Evolutionary conservation across 257 asterid genomes (phyloP).

Genomic region (Nicotiana tabacum): DNA sequence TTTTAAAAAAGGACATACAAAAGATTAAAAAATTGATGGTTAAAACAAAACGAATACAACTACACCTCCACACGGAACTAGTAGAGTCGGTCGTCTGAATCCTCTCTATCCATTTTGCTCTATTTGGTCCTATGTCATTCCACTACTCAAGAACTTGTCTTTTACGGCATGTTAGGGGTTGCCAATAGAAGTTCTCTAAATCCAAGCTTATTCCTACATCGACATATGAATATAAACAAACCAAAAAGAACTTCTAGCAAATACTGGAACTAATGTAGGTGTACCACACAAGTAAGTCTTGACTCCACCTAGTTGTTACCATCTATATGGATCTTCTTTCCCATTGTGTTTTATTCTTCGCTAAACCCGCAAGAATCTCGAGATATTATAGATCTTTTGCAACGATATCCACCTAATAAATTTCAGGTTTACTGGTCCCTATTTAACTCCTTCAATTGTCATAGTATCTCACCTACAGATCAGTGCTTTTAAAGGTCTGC

Average conservation of each 20-base stretch:
- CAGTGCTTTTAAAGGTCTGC: background rate
- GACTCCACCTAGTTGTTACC: background rate
- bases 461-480: background rate
- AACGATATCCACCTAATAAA: background rate
- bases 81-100: background rate
- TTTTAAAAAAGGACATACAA: background rate
- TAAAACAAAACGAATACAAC: background rate
- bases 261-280: background rate
- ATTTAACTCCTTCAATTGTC: background rate
- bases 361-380: background rate
- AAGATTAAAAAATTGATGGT: background rate
- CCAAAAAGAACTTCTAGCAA: background rate
- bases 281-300: background rate
- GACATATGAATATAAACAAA: background rate
- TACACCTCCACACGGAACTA: background rate
- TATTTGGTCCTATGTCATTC: background rate
- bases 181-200: background rate
- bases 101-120: background rate
- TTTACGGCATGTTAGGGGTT: background rate
- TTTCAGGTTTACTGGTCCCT: background rate
- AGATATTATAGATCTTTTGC: background rate
- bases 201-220: background rate
- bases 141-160: background rate
- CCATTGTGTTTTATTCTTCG: background rate
- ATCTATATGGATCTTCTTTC: background rate